Percentiles rank a stretch among this genome's conserved stretches.
Conservation (phyloP, 2,329 filamentous ascomycete species). For the Polychaeton citri region DNA sequence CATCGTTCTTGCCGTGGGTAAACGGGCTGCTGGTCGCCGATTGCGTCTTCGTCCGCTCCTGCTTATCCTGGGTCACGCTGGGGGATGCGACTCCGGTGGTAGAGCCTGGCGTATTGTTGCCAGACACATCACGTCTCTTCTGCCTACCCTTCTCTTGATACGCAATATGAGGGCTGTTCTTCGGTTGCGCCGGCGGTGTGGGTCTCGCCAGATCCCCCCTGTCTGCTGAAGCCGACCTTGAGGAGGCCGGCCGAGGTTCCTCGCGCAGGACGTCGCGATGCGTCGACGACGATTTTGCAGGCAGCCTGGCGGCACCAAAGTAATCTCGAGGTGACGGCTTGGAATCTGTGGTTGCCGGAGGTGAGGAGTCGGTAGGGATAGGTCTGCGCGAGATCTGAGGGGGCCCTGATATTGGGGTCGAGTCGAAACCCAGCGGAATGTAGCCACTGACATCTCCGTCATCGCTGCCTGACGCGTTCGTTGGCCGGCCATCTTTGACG, state of each 20-base stretch:
- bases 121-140: constrained; percentile 24
- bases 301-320: constrained; percentile 13
- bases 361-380: constrained; percentile 2
- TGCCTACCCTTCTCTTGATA: constrained; percentile 70
- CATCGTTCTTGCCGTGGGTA: constrained; percentile 19
- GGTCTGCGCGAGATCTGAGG: constrained; percentile 6
- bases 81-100: constrained; percentile 11
- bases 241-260: background rate
- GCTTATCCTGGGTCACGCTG: constrained; percentile 25
- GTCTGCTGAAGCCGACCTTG: constrained; percentile 14
- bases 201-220: constrained; percentile 28
- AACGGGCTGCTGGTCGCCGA: constrained; percentile 15
- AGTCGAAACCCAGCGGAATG: constrained; percentile 39
- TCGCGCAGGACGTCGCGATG: background rate
- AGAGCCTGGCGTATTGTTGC: constrained; percentile 3
- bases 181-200: constrained; percentile 21
- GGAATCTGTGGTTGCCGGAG: constrained; percentile 1
- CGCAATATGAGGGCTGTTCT: constrained; percentile 70
- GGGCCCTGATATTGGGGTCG: constrained; percentile 24
- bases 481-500: constrained; percentile 58
- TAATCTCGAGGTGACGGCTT: constrained; percentile 2
- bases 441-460: constrained; percentile 45
- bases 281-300: constrained; percentile 16
- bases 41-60: constrained; percentile 13
- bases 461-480: constrained; percentile 49